These are phyloP conservation scores for Akanthomyces lecanii DNA, from an alignment of 2,329 filamentous ascomycete genomes.

Conservation along the genomic window DNA sequence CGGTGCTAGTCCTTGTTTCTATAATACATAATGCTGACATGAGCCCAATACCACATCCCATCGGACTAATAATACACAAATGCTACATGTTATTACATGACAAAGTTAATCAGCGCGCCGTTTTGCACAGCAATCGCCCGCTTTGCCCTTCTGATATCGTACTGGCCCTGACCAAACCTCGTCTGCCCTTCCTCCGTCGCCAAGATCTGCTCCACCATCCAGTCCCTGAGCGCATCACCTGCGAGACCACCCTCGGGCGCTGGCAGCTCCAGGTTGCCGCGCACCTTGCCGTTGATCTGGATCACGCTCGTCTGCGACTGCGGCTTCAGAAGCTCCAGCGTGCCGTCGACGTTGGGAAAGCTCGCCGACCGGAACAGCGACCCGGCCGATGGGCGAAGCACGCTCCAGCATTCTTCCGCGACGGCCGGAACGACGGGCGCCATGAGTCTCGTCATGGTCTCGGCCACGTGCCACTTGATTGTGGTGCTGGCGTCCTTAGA, in stretches of 20 bases:
- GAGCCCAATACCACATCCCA: not conserved
- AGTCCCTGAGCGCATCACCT: constrained; percentile 48
- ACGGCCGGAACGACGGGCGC: constrained; percentile 78
- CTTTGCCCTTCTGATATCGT: constrained; percentile 50
- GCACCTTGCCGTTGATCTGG: constrained; percentile 75
- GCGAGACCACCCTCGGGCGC: constrained; percentile 40
- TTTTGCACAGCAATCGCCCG: constrained; percentile 62
- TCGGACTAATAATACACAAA: constrained; percentile 8
- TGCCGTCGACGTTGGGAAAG: constrained; percentile 58
- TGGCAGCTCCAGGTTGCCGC: constrained; percentile 62
- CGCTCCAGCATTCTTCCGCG: constrained; percentile 74
- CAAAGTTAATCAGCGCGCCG: constrained; percentile 71
- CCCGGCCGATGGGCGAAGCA: constrained; percentile 40
- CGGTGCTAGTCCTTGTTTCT: not conserved
- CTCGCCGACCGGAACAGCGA: constrained; percentile 43
- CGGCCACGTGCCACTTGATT: constrained; percentile 47
- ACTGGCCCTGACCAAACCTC: constrained; percentile 46
- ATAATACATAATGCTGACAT: not conserved
- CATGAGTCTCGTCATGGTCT: constrained; percentile 63
- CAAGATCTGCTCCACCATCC: constrained; percentile 59
- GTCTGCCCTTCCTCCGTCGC: constrained; percentile 55
- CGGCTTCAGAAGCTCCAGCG: constrained; percentile 45
- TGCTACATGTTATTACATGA: constrained; percentile 39
- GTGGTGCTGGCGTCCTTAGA: constrained; percentile 35
- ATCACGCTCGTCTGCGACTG: constrained; percentile 58